Percentiles rank a stretch among this genome's conserved stretches.
phyloP scores from a whole-genome alignment of 2,329 filamentous ascomycete species.

The Mycosphaerella arachidis region DNA sequence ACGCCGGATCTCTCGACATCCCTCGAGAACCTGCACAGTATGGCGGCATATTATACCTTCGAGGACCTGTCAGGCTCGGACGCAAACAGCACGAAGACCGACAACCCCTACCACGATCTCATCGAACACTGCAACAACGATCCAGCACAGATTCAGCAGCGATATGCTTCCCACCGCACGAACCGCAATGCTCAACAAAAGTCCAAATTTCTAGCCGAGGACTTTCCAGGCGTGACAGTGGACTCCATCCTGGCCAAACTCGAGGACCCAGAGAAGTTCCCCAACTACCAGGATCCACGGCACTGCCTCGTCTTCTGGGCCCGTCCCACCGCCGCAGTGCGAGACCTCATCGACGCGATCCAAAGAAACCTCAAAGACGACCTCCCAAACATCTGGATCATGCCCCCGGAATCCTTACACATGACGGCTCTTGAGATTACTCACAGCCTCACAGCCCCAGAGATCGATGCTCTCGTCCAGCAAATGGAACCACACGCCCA shows the following conservation, averaged over 20 bases:
- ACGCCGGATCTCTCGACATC: not conserved
- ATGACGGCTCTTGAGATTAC: conserved; percentile 80
- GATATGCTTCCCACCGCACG: conserved; percentile 69
- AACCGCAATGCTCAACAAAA: conserved; percentile 73
- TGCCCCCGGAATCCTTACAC: conserved; percentile 74
- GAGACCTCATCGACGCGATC: conserved; percentile 61
- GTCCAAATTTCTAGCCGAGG: conserved; percentile 63
- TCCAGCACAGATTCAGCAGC: conserved; percentile 62
- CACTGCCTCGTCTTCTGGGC: conserved; percentile 88
- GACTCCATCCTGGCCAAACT: conserved; percentile 72
- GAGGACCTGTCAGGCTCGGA: conserved; percentile 32
- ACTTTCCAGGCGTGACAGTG: conserved; percentile 67
- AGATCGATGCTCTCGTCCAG: conserved; percentile 62
- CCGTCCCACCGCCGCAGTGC: conserved; percentile 68
- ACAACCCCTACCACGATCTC: conserved; percentile 73
- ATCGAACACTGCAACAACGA: conserved; percentile 64
- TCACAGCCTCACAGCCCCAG: conserved; percentile 67
- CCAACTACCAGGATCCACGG: conserved; percentile 67
- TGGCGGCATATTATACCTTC: conserved; percentile 36
- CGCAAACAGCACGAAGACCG: conserved; percentile 32
- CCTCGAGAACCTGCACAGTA: conserved; percentile 4
- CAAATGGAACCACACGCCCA: conserved; percentile 54
- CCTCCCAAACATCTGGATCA: conserved; percentile 81
- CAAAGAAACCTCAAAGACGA: conserved; percentile 61
- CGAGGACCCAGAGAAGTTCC: conserved; percentile 58